Conservation (phyloP, 352 stramenopile species). For the Phytopythium chamaehyphon region DNA sequence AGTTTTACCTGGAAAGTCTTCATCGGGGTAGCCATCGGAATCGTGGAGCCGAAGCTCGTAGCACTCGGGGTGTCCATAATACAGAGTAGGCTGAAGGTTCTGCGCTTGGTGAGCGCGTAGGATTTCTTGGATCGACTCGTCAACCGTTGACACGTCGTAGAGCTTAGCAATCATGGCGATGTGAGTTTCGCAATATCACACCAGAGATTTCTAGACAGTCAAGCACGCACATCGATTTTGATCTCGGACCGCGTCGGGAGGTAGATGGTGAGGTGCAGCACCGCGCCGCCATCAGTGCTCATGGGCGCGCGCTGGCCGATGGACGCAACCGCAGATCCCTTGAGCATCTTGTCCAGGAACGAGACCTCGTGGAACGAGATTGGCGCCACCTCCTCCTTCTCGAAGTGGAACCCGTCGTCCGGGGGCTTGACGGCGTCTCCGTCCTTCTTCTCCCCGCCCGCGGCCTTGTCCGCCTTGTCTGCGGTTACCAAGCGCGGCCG, state of each 20-base stretch:
- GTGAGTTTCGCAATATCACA: background rate
- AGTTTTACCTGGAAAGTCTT: constrained; percentile 76
- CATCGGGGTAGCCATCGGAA: constrained; percentile 76
- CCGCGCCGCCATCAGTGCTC: constrained; percentile 50
- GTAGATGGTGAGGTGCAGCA: constrained; percentile 85
- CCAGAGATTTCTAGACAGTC: background rate
- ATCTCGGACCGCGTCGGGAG: constrained; percentile 79
- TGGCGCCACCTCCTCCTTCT: constrained; percentile 56
- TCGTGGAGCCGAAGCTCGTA: constrained; percentile 86
- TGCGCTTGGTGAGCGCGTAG: constrained; percentile 68
- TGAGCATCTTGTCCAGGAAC: constrained; percentile 74
- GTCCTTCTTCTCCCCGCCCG: constrained; percentile 5
- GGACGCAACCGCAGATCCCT: constrained; percentile 35
- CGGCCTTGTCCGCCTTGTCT: constrained; percentile 19
- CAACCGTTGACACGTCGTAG: constrained; percentile 83
- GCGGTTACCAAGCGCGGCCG: too few relatives aligned
- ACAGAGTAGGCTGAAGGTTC: constrained; percentile 54
- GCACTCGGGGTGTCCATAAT: constrained; percentile 85
- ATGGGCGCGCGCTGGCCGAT: constrained; percentile 59
- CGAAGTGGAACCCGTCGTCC: constrained; percentile 59
- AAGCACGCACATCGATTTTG: constrained; percentile 76
- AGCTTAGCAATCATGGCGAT: constrained; percentile 33
- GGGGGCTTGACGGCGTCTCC: constrained; percentile 16
- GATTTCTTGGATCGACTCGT: constrained; percentile 86
- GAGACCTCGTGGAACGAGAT: constrained; percentile 69